Percentiles rank a stretch among this genome's conserved stretches.
These are phyloP conservation scores for Ustilago tritici DNA, from an alignment of 1,284 basidiomycete genomes.

Conservation along the genomic window DNA sequence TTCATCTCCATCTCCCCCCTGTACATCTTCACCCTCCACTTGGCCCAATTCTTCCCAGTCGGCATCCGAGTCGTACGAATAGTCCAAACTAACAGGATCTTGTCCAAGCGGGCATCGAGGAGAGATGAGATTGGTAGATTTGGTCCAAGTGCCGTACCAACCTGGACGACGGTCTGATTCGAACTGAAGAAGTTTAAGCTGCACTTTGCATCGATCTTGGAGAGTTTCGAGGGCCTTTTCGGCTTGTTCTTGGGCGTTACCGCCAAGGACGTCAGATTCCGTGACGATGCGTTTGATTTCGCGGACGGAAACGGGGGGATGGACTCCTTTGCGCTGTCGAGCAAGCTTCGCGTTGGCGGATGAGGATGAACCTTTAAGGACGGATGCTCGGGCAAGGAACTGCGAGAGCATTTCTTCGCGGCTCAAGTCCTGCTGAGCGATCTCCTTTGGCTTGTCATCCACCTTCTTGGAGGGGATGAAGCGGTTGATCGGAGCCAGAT, in stretches of 20 bases:
- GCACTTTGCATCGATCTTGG: constrained; percentile 59
- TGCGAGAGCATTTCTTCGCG: constrained; percentile 52
- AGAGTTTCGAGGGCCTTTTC: constrained; percentile 56
- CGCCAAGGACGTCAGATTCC: constrained; percentile 65
- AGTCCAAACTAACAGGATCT: constrained; percentile 66
- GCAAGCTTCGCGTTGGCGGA: neutral
- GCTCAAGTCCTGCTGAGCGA: constrained; percentile 24
- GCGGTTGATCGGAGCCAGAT: constrained; percentile 63
- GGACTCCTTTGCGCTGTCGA: constrained; percentile 47
- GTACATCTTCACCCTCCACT: constrained; percentile 64
- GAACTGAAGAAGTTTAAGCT: constrained; percentile 66
- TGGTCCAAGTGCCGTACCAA: constrained; percentile 67
- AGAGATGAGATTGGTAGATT: constrained; percentile 62
- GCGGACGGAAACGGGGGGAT: constrained; percentile 59
- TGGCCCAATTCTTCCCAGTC: constrained; percentile 67
- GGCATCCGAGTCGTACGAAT: constrained; percentile 67
- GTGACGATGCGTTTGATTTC: constrained; percentile 66
- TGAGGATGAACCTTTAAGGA: constrained; percentile 9
- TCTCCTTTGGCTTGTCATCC: constrained; percentile 11
- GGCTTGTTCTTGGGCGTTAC: constrained; percentile 60
- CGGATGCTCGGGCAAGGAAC: constrained; percentile 29
- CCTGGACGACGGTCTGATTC: constrained; percentile 64
- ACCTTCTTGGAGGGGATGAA: constrained; percentile 24
- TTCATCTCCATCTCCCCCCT: constrained; percentile 54
- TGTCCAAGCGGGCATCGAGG: constrained; percentile 63